Conservation (phyloP, 2,329 filamentous ascomycete genomes). For the Mariannaea sp. region DNA sequence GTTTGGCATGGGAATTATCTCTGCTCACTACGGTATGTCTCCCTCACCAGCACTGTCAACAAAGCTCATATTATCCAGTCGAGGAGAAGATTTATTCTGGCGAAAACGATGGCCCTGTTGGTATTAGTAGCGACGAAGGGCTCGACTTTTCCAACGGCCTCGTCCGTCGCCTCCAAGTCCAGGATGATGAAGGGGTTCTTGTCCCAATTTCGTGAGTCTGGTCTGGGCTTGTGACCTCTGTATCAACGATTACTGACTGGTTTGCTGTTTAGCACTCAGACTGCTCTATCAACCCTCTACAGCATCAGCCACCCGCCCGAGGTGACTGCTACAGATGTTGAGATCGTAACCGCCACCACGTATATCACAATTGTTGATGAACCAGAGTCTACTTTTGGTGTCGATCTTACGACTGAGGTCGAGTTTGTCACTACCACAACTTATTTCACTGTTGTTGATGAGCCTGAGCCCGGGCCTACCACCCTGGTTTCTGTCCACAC, state of each 20-base stretch:
- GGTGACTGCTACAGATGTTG: conserved; percentile 27
- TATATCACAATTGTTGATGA: conserved; percentile 34
- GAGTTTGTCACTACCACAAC: conserved; percentile 38
- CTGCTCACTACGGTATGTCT: conserved; percentile 35
- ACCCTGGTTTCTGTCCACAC: conserved; percentile 34
- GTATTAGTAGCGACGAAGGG: not conserved
- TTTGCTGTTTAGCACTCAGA: conserved; percentile 38
- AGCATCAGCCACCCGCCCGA: conserved; percentile 31
- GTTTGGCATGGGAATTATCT: conserved; percentile 39
- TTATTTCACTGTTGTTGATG: conserved; percentile 33
- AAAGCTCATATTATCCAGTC: not conserved
- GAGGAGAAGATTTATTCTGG: conserved; percentile 1
- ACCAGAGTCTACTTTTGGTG: conserved; percentile 22
- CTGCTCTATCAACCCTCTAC: conserved; percentile 42
- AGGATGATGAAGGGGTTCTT: conserved; percentile 24
- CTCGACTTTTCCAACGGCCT: conserved; percentile 1
- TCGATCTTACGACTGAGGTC: conserved; percentile 32
- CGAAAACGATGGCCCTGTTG: not conserved
- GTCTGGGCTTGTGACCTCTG: not conserved
- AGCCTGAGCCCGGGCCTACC: conserved; percentile 28
- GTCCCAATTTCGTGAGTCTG: conserved; percentile 46
- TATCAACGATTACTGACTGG: conserved; percentile 14
- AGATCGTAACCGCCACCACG: conserved; percentile 37
- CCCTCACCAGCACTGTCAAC: not conserved
- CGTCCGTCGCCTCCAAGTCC: conserved; percentile 22